Conservation (phyloP, 2,329 filamentous ascomycete genomes). For the Escovopsis weberi region DNA sequence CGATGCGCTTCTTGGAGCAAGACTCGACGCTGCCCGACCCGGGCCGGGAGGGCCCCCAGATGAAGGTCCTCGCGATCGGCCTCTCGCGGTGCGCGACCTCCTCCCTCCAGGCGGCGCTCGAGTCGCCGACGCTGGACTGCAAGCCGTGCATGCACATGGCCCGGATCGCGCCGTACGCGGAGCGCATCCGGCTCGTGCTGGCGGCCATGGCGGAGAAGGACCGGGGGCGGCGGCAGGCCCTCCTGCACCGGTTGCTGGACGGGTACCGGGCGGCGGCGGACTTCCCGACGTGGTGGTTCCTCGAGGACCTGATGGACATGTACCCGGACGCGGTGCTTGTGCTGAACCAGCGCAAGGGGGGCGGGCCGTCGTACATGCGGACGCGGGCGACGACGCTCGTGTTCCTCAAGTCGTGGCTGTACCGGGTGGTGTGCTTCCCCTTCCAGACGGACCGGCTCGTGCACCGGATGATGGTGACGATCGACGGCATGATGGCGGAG, state of each 20-base stretch:
- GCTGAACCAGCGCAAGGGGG: slow-evolving; percentile 16
- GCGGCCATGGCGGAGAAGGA: slow-evolving; percentile 16
- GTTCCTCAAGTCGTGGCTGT: slow-evolving; percentile 16
- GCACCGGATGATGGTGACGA: slow-evolving; percentile 1
- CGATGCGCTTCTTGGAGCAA: slow-evolving; percentile 11
- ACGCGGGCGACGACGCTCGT: slow-evolving; percentile 13
- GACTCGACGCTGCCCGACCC: slow-evolving; percentile 5
- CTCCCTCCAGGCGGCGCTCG: slow-evolving; percentile 20
- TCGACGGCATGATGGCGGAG: slow-evolving; percentile 4
- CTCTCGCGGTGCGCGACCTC: slow-evolving; percentile 22
- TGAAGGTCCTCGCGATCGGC: slow-evolving; percentile 16
- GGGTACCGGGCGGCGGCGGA: slow-evolving; percentile 16
- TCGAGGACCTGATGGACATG: slow-evolving; percentile 23
- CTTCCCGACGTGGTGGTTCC: slow-evolving; percentile 18
- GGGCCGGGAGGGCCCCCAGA: slow-evolving; percentile 6
- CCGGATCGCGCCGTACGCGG: slow-evolving; percentile 12
- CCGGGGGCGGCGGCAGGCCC: slow-evolving; percentile 12
- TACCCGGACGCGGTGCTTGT: slow-evolving; percentile 20
- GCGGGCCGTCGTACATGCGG: slow-evolving; percentile 12
- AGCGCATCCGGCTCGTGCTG: slow-evolving; percentile 12
- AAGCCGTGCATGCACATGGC: slow-evolving; percentile 21
- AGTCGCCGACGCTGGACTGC: slow-evolving; percentile 13
- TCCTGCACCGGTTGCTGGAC: slow-evolving; percentile 17
- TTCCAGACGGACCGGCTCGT: slow-evolving; percentile 14
- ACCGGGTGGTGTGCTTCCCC: slow-evolving; percentile 12